A percentile compares a stretch with the other conserved stretches of the same genome.
Evolutionary conservation across 495 filamentous ascomycete genomes (phyloP).

Genomic region (Apodospora peruviana): DNA sequence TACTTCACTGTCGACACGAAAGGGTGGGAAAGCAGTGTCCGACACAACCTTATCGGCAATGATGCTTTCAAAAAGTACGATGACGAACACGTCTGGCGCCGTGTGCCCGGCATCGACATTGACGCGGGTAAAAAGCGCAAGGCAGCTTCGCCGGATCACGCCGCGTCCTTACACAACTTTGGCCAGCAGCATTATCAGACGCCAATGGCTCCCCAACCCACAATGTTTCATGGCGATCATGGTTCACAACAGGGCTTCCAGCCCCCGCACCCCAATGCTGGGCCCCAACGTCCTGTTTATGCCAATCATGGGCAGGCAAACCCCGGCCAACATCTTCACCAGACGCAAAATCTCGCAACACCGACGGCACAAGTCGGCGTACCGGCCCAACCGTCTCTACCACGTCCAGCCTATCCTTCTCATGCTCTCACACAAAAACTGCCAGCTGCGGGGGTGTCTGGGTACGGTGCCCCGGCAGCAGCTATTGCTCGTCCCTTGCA

Average conservation of each 20-base stretch:
- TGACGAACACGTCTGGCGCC: slow-evolving; percentile 42
- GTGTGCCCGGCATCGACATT: slow-evolving; percentile 45
- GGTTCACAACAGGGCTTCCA: slow-evolving; percentile 19
- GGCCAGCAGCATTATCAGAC: slow-evolving; percentile 18
- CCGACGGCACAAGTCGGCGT: background rate
- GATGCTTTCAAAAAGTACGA: slow-evolving; percentile 83
- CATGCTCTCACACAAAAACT: slow-evolving; percentile 25
- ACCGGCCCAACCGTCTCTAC: slow-evolving; percentile 5
- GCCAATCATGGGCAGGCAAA: slow-evolving; percentile 19
- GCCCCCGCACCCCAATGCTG: no score
- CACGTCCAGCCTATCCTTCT: slow-evolving; percentile 26
- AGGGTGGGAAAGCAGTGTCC: slow-evolving; percentile 96
- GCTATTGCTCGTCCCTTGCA: slow-evolving; percentile 21
- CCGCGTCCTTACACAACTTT: slow-evolving; percentile 19
- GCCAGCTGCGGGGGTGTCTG: slow-evolving; percentile 29
- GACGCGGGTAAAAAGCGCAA: slow-evolving; percentile 50
- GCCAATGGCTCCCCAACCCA: slow-evolving; percentile 19
- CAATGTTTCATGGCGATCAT: slow-evolving; percentile 22
- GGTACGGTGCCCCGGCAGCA: slow-evolving; percentile 20
- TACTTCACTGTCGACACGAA: slow-evolving; percentile 73
- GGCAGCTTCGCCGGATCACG: slow-evolving; percentile 38
- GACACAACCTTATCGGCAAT: slow-evolving; percentile 90
- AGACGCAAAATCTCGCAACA: slow-evolving; percentile 3
- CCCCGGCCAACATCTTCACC: slow-evolving; percentile 19
- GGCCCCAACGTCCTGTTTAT: slow-evolving; percentile 21